Evolutionary conservation across 192 early-diverging fungal genomes (phyloP).

Genomic region (Linnemannia elongata): DNA sequence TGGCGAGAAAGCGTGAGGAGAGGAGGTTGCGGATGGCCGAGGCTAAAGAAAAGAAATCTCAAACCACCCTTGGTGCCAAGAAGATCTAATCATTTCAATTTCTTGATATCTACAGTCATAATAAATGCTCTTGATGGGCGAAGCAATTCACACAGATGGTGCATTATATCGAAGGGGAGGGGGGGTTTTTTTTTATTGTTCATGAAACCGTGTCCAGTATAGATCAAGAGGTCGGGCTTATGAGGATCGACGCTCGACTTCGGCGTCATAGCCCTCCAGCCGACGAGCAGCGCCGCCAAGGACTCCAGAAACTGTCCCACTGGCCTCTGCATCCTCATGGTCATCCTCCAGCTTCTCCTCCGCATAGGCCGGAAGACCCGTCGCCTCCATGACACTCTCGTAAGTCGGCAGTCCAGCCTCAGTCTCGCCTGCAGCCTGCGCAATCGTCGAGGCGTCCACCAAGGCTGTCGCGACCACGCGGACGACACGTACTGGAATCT

Average conservation of each 20-base stretch:
- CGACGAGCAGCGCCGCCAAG: constrained; percentile 48
- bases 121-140: not conserved
- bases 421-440: constrained; percentile 42
- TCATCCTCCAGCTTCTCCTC: constrained; percentile 53
- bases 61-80: constrained; percentile 58
- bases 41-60: constrained; percentile 56
- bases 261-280: constrained; percentile 47
- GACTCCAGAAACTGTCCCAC: constrained; percentile 44
- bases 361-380: constrained; percentile 49
- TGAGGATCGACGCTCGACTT: constrained; percentile 24
- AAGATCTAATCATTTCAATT: constrained; percentile 45
- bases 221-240: not conserved
- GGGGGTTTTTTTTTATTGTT: not conserved
- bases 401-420: constrained; percentile 51
- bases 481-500: constrained; percentile 49
- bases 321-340: constrained; percentile 52
- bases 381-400: constrained; percentile 56
- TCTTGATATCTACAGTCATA: not conserved
- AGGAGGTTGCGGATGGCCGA: constrained; percentile 64
- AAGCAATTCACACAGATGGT: not conserved
- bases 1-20: constrained; percentile 68
- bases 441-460: constrained; percentile 48
- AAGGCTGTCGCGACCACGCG: constrained; percentile 43
- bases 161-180: no score
- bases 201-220: not conserved